These are phyloP conservation scores for Diacronema lutheri DNA, from an alignment of 78 protist genomes.

Conservation along the genomic window DNA sequence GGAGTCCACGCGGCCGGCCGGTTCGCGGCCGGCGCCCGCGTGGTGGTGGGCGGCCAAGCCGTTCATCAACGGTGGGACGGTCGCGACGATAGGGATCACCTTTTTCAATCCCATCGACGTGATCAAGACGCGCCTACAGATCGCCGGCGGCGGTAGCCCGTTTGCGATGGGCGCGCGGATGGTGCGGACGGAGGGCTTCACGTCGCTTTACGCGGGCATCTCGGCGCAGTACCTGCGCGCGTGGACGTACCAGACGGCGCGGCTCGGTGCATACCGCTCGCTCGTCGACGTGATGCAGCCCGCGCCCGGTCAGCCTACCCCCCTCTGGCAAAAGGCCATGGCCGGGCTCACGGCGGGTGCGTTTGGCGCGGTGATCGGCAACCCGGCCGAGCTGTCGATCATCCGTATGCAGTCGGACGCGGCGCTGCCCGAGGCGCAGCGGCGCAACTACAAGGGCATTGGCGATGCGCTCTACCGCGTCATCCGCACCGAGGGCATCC, in stretches of 20 bases:
- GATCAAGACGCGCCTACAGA: background rate
- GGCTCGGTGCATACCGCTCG: background rate
- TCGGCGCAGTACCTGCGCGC: background rate
- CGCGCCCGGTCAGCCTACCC: background rate
- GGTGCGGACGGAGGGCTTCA: background rate
- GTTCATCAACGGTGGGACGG: too few relatives aligned
- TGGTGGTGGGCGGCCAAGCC: too few relatives aligned
- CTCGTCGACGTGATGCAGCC: background rate
- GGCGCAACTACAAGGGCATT: background rate
- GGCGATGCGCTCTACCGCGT: background rate
- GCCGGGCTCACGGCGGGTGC: background rate
- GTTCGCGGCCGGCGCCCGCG: too few relatives aligned
- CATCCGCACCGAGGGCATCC: background rate
- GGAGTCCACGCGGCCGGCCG: too few relatives aligned
- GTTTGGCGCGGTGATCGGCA: background rate
- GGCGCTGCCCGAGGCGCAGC: background rate
- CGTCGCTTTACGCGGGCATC: background rate
- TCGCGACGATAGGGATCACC: background rate
- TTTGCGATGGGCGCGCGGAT: background rate
- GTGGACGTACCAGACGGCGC: background rate
- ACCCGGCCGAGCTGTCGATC: background rate
- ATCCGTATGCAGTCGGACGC: background rate
- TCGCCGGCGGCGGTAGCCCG: background rate
- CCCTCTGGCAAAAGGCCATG: background rate
- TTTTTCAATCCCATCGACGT: background rate